Base-by-base conservation (phyloP, 139 green algal genomes). In the Choricystis sp. region DNA sequence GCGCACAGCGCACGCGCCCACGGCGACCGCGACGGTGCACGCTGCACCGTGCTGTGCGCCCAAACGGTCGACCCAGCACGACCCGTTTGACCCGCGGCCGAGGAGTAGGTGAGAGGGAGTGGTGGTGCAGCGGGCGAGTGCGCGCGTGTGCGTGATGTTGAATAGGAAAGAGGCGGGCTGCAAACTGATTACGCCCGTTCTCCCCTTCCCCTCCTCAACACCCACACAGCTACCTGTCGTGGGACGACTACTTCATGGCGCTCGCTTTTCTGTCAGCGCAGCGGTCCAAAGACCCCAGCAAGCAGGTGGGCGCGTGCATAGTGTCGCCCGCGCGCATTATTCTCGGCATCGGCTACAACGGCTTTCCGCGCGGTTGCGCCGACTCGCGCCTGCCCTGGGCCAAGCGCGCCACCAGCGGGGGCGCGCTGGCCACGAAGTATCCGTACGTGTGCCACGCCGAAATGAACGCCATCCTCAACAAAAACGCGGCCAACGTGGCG, bases 161-260 rank as follows among this genome's bases (percentile, higher is more conserved):
- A n/a, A n/a, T n/a, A n/a, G n/a, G n/a, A n/a, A n/a, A n/a, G n/a
- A n/a, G n/a, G n/a, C n/a, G n/a, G n/a, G n/a, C n/a, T n/a, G n/a
- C n/a, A n/a, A n/a, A n/a, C n/a, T n/a, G n/a, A n/a, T n/a, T n/a
- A n/a, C n/a, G n/a, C n/a, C n/a, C n/a, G n/a, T n/a, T n/a, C n/a
- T n/a, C n/a, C n/a, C n/a, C n/a, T n/a, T n/a, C n/a, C n/a, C 40
- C 40, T 21, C 40, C 40, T 21, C 40, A 9, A 9, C 40, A 52
- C 9, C 40, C 40, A 9, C 9, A 31, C 78, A 91, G 84, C 48
- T 92, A 90, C 60, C 73, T 99, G 14, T 81, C 68, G 3, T 97
- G 91, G 90, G 93, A 99, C 61, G 94, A 99, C 59, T 99, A 99
- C 84, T 99, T 99, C 77, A 99, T 99, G 91, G 79, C 87, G 0